Conservation (phyloP, 2,329 filamentous ascomycete species). For the Huntiella bhutanensis region DNA sequence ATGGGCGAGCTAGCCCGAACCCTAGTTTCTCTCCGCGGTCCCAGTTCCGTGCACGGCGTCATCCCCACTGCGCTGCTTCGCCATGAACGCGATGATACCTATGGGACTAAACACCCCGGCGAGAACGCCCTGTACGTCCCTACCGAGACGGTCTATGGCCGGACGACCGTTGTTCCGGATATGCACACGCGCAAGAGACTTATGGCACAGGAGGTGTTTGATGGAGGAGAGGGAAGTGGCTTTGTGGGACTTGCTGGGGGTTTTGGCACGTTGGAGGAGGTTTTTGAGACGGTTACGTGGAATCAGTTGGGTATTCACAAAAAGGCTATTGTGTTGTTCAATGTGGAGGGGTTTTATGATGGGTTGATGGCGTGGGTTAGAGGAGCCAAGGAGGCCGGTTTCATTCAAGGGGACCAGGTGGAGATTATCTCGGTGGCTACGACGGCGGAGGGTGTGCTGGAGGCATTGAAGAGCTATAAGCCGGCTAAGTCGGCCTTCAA, state of each 20-base stretch:
- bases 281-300: slow-evolving; percentile 84
- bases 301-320: slow-evolving; percentile 90
- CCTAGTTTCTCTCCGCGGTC: slow-evolving; percentile 65
- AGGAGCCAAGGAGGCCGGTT: slow-evolving; percentile 56
- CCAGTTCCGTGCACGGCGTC: slow-evolving; percentile 72
- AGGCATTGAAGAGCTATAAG: slow-evolving; percentile 53
- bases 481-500: slow-evolving; percentile 58
- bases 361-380: slow-evolving; percentile 67
- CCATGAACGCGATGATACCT: slow-evolving; percentile 50
- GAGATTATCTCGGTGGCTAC: slow-evolving; percentile 63
- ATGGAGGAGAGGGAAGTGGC: slow-evolving; percentile 62
- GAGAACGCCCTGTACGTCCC: slow-evolving; percentile 24
- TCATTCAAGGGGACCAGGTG: slow-evolving; percentile 51
- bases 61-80: slow-evolving; percentile 73
- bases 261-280: slow-evolving; percentile 89
- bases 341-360: slow-evolving; percentile 84
- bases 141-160: slow-evolving; percentile 50
- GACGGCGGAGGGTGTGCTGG: slow-evolving; percentile 52
- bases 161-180: slow-evolving; percentile 73
- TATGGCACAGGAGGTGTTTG: slow-evolving; percentile 78
- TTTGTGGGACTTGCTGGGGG: slow-evolving; percentile 82
- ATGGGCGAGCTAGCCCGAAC: slow-evolving; percentile 90
- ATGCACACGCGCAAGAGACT: slow-evolving; percentile 93
- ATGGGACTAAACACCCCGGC: slow-evolving; percentile 19
- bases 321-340: slow-evolving; percentile 60